Percentiles rank a stretch among this genome's conserved stretches.
phyloP scores from a whole-genome alignment of 139 green algal species.

The Volvox africanus region DNA sequence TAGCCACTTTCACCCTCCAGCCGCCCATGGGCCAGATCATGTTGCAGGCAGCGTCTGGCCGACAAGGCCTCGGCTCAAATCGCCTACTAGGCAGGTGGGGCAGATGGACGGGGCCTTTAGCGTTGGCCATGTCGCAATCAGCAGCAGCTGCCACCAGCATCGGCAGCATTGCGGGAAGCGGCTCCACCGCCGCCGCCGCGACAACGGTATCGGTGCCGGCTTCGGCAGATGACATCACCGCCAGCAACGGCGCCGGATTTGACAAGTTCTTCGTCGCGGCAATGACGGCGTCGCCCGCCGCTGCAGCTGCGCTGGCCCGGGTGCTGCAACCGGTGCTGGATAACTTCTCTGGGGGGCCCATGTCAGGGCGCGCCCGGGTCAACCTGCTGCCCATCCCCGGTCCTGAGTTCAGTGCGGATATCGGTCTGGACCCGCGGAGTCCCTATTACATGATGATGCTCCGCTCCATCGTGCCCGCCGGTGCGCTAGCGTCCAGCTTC shows the following conservation, averaged over 20 bases:
- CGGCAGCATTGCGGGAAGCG: neutral
- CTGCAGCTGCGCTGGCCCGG: neutral
- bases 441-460: conserved; percentile 53
- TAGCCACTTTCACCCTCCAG: conserved; percentile 23
- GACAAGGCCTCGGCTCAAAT: no score
- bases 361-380: neutral
- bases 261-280: conserved; percentile 20
- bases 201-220: neutral
- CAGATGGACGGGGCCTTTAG: neutral
- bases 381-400: conserved; percentile 45
- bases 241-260: neutral
- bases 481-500: conserved; percentile 27
- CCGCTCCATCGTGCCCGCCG: conserved; percentile 44
- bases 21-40: neutral
- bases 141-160: neutral
- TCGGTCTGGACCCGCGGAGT: neutral
- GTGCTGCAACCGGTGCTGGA: conserved; percentile 2
- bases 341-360: neutral
- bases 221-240: neutral
- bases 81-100: neutral
- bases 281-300: conserved; percentile 45
- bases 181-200: neutral
- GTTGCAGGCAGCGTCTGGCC: conserved; percentile 12
- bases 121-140: conserved; percentile 4
- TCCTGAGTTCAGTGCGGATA: neutral